Percentiles rank a stretch among this genome's conserved stretches.
Conservation (phyloP, 805 yeast species). For the Saccharomycodes ludwigii region DNA sequence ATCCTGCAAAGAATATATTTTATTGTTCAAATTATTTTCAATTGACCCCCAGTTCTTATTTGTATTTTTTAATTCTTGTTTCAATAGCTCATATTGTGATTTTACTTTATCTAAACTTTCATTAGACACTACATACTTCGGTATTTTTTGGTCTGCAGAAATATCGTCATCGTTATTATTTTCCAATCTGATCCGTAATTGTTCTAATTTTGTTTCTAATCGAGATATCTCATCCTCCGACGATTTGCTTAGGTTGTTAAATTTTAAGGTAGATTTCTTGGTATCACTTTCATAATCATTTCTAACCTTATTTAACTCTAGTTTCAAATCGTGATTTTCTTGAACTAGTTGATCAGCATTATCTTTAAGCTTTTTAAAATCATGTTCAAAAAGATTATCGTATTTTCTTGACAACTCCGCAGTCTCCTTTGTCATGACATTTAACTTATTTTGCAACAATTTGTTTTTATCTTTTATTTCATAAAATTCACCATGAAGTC, state of each 20-base stretch:
- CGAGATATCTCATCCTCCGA: slow-evolving; percentile 36
- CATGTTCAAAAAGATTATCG: background rate
- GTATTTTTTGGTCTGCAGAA: slow-evolving; percentile 3
- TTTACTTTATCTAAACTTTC: slow-evolving; percentile 19
- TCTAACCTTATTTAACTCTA: slow-evolving; percentile 4
- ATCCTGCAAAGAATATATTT: slow-evolving; percentile 31
- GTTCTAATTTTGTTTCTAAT: slow-evolving; percentile 61
- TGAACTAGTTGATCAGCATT: slow-evolving; percentile 7
- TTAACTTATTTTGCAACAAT: slow-evolving; percentile 12
- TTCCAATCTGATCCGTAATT: slow-evolving; percentile 52
- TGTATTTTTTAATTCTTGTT: slow-evolving; percentile 61
- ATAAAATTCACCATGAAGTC: slow-evolving; percentile 15
- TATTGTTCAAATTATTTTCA: slow-evolving; percentile 49
- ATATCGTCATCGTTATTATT: slow-evolving; percentile 6
- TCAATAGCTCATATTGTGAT: slow-evolving; percentile 43
- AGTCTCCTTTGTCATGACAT: background rate
- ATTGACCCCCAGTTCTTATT: slow-evolving; percentile 75
- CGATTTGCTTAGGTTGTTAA: slow-evolving; percentile 19
- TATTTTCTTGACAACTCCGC: slow-evolving; percentile 1
- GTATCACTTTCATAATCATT: background rate
- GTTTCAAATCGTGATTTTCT: slow-evolving; percentile 10
- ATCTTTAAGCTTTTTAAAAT: too few species aligned
- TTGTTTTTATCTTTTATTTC: slow-evolving; percentile 11
- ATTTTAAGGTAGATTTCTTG: slow-evolving; percentile 13
- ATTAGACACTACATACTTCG: background rate